Base-by-base conservation (phyloP, 257 asterid species). In the Coffea eugenioides region DNA sequence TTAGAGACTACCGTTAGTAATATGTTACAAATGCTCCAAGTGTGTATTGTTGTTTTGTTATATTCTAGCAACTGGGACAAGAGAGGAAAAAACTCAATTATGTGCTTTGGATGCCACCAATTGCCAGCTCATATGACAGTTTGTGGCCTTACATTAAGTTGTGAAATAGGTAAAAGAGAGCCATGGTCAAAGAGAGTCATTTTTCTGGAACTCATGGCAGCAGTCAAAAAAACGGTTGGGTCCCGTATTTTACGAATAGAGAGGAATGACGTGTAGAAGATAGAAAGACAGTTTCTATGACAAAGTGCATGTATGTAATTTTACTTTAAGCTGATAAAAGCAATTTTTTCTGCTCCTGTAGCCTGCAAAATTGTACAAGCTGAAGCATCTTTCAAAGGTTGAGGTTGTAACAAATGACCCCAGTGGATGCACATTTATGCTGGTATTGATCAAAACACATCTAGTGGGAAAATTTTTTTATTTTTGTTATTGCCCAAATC, bases 381-480 rank as follows among this genome's bases (percentile, higher is more conserved):
- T 96, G 89, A 94, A 94, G 89, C 99, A 94, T 90, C 95, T 96
- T 71, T 92, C 98, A 5, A 96, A 96, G 89, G 91, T 94, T 83
- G 99, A 96, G 89, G 97, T 96, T 76, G 91, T 84, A 57, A 88
- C 97, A 7, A 92, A 88, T 85, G 99, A 96, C 85, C 99, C 99
- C 69, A 94, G 93, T 87, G 99, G 99, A 73, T 96, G 99, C 86
- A 96, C 99, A 79, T 96, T 96, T 86, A 87, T 80, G 84, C 96
- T 96, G 94, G 99, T 96, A 87, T 82, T 75, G 51, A 74, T 71
- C n/a, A 4, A 36, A 41, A 41, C 71, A 74, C 80, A 71, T 25
- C 78, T 77, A 45, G 8, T 51, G 64, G 64, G 16, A 52, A 21
- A 36, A 62, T 61, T 69, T 65, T 78, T n/a, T 23, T 43, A 73